phyloP scores from a whole-genome alignment of 345 rosid species.

The Conringia planisiliqua region DNA sequence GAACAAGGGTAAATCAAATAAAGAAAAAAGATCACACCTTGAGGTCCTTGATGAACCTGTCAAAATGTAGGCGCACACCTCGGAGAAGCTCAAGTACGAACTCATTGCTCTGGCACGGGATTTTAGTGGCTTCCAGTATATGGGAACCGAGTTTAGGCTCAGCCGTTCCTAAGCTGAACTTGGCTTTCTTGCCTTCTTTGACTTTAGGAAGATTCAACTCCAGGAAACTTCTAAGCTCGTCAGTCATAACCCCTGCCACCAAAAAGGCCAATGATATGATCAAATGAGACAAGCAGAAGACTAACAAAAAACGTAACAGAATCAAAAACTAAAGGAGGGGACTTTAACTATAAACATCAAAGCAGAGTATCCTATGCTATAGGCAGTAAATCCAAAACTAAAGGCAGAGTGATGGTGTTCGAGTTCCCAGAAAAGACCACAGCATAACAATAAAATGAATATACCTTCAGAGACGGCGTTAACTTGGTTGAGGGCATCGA shows the following conservation, averaged over 20 bases:
- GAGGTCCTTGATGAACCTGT: conserved; percentile 81
- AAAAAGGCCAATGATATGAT: not conserved
- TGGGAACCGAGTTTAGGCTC: conserved; percentile 96
- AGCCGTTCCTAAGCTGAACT: conserved; percentile 79
- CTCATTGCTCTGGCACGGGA: conserved; percentile 92
- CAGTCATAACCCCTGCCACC: conserved; percentile 64
- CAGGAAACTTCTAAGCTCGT: conserved; percentile 83
- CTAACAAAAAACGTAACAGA: not conserved
- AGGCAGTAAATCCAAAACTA: not conserved
- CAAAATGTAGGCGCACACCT: conserved; percentile 83
- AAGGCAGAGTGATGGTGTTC: not conserved
- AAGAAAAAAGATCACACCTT: conserved; percentile 48
- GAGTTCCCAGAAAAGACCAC: not conserved
- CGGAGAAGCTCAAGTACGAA: conserved; percentile 89
- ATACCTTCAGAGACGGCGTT: conserved; percentile 90
- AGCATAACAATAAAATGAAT: not conserved
- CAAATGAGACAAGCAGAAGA: not conserved
- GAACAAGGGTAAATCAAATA: not conserved
- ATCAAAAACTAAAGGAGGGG: not conserved
- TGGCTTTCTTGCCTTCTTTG: conserved; percentile 85
- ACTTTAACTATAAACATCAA: not conserved
- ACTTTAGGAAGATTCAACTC: conserved; percentile 93
- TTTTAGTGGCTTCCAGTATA: conserved; percentile 66
- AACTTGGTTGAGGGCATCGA: conserved; percentile 76
- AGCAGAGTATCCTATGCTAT: not conserved